Evolutionary conservation across 768 basidiomycete species (phyloP), one percentile per base, ranked within the genome.

Genomic region (Lactarius tabidus): DNA sequence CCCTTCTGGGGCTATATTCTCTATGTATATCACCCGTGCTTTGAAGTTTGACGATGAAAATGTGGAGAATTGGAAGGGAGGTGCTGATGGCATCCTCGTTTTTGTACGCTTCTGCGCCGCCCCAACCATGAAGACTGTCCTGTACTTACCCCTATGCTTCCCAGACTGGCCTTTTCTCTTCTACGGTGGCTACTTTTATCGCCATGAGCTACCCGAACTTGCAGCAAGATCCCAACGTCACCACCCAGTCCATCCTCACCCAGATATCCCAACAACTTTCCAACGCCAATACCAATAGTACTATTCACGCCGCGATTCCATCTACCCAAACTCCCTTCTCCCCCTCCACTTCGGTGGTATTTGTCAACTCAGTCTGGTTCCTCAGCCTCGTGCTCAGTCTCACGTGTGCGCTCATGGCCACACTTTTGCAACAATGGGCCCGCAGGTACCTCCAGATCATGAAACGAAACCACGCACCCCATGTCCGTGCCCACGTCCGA

Each of bases 221-320:
- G 17, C 6, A 38, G 43, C 45, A 48, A 51, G 58, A 36, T 18
- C 12, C 63, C 52, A 54, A 20, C 20, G 63, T 58, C 31, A 59
- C 45, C 12, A 64, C 63, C 64, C 53, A 56, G 33, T 52, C 55
- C 29, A 26, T 65, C 54, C 64, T 65, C 45, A 33, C 36, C 12
- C 59, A 65, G 43, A 65, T 65, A 60, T 48, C 64, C 6, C 53
- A 56, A 29, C 64, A 65, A 26, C 59, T 65, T 12, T 57, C 64
- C 4, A 52, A 23, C 14, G 0, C 45, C 3, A 48, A 4, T 57
- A 1, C 26, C 26, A 12, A 39, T 38, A 20, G 20, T 26, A 29
- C 52, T 18, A 48, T 33, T 61, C 4, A 43, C 55, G n/a, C 12
- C 4, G 23, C n/a, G 2, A 48, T 7, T 12, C 4, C 45, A 23